These are phyloP conservation scores for Calocybe cyanea DNA, from an alignment of 768 basidiomycete genomes.

Conservation along the genomic window DNA sequence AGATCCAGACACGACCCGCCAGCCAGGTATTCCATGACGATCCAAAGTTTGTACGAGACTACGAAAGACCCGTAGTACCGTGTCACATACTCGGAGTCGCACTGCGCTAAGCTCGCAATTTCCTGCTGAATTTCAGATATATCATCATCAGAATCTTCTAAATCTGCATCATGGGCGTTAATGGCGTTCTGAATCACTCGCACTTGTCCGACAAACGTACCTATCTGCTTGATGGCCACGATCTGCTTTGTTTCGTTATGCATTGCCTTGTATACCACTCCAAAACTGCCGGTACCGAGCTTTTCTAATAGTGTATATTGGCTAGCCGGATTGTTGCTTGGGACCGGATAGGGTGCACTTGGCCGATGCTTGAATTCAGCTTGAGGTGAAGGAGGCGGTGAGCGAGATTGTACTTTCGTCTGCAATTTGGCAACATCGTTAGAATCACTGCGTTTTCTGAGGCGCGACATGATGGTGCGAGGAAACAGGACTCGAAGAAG, in stretches of 20 bases:
- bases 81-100: conserved; percentile 96
- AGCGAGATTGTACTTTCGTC: conserved; percentile 38
- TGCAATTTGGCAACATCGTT: conserved; percentile 33
- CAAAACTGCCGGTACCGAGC: conserved; percentile 96
- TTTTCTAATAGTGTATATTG: conserved; percentile 94
- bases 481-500: conserved; percentile 19
- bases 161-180: conserved; percentile 47
- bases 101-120: conserved; percentile 92
- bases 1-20: conserved; percentile 98
- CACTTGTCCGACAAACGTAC: conserved; percentile 40
- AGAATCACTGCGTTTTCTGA: conserved; percentile 37
- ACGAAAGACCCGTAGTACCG: conserved; percentile 97
- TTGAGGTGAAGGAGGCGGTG: conserved; percentile 49
- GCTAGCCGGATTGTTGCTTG: conserved; percentile 77
- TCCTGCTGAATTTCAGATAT: conserved; percentile 99
- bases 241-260: conserved; percentile 92
- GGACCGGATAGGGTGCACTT: conserved; percentile 64
- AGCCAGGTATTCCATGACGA: conserved; percentile 98
- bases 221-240: conserved; percentile 98
- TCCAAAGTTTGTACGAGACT: conserved; percentile 96
- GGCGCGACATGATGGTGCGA: conserved; percentile 43
- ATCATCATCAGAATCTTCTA: conserved; percentile 98
- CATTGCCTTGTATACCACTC: conserved; percentile 95
- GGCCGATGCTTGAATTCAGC: conserved; percentile 37
- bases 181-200: neutral